A percentile compares a stretch with the other conserved stretches of the same genome.
phyloP scores from a whole-genome alignment of 2,329 filamentous ascomycete genomes.

The Fusarium nurragi region DNA sequence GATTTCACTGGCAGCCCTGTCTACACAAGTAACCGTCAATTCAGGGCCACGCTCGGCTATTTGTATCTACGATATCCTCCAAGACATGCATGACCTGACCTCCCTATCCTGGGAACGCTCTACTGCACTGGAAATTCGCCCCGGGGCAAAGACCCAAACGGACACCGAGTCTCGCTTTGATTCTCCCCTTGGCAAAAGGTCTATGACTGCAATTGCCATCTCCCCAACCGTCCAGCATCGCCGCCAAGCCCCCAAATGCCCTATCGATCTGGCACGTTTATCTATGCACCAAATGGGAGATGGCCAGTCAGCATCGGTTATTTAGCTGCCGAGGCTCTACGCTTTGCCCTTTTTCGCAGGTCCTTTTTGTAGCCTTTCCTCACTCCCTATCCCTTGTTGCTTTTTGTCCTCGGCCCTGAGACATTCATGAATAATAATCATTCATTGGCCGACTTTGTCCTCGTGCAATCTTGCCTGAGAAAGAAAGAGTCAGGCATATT shows the following conservation, averaged over 20 bases:
- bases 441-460: slow-evolving; percentile 18
- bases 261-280: slow-evolving; percentile 46
- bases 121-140: neutral
- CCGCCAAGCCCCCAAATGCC: slow-evolving; percentile 29
- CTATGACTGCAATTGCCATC: slow-evolving; percentile 13
- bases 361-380: slow-evolving; percentile 27
- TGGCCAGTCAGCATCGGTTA: slow-evolving; percentile 24
- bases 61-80: slow-evolving; percentile 24
- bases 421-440: slow-evolving; percentile 1
- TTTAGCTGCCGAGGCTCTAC: neutral
- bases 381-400: slow-evolving; percentile 16
- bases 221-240: neutral
- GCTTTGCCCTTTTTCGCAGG: slow-evolving; percentile 44
- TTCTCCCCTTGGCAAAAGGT: slow-evolving; percentile 19
- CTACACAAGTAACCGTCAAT: slow-evolving; percentile 1
- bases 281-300: slow-evolving; percentile 35
- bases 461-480: slow-evolving; percentile 28
- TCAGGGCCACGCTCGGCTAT: slow-evolving; percentile 21
- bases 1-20: slow-evolving; percentile 1
- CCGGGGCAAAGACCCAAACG: slow-evolving; percentile 26
- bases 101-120: slow-evolving; percentile 17
- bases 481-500: slow-evolving; percentile 15
- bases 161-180: slow-evolving; percentile 24
- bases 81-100: no score
- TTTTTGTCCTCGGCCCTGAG: slow-evolving; percentile 23